Conservation (phyloP, 2,329 filamentous ascomycete species). For the Aspergillus cejpii region DNA sequence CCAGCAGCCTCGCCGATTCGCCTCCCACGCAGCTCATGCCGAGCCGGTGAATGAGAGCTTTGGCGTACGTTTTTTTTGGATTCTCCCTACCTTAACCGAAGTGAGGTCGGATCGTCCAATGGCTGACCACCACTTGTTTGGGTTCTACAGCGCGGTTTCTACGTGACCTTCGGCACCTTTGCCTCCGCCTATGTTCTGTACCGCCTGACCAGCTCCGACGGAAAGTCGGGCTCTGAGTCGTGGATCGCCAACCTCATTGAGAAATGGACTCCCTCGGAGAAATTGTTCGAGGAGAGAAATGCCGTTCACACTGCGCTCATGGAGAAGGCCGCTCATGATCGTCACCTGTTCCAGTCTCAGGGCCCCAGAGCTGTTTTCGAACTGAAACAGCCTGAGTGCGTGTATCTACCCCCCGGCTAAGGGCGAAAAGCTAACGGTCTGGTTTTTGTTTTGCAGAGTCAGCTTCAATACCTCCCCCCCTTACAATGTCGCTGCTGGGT, state of each 20-base stretch:
- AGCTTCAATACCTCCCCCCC: slow-evolving; percentile 56
- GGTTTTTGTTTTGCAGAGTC: slow-evolving; percentile 40
- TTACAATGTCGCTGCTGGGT: slow-evolving; percentile 58
- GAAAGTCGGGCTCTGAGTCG: slow-evolving; percentile 36
- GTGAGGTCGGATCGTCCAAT: slow-evolving; percentile 1
- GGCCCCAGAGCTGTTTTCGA: slow-evolving; percentile 43
- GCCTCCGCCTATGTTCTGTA: slow-evolving; percentile 41
- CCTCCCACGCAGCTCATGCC: slow-evolving; percentile 38
- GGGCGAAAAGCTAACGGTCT: slow-evolving; percentile 6
- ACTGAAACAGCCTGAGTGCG: slow-evolving; percentile 60
- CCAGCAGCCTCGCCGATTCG: slow-evolving; percentile 41
- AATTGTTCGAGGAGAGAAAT: slow-evolving; percentile 51
- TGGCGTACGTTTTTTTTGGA: slow-evolving; percentile 40
- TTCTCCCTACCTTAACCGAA: neutral
- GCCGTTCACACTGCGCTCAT: slow-evolving; percentile 54
- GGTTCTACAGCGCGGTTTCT: slow-evolving; percentile 42
- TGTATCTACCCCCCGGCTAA: slow-evolving; percentile 17
- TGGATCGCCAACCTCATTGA: slow-evolving; percentile 46
- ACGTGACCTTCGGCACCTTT: slow-evolving; percentile 40
- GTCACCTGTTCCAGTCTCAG: slow-evolving; percentile 52
- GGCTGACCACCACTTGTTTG: slow-evolving; percentile 15
- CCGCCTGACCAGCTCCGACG: slow-evolving; percentile 34
- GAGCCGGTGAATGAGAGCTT: slow-evolving; percentile 43
- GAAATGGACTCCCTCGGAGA: slow-evolving; percentile 49
- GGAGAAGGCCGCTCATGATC: slow-evolving; percentile 58